These are phyloP conservation scores for Rhizophora apiculata DNA, from an alignment of 345 rosid species.

Conservation along the genomic window DNA sequence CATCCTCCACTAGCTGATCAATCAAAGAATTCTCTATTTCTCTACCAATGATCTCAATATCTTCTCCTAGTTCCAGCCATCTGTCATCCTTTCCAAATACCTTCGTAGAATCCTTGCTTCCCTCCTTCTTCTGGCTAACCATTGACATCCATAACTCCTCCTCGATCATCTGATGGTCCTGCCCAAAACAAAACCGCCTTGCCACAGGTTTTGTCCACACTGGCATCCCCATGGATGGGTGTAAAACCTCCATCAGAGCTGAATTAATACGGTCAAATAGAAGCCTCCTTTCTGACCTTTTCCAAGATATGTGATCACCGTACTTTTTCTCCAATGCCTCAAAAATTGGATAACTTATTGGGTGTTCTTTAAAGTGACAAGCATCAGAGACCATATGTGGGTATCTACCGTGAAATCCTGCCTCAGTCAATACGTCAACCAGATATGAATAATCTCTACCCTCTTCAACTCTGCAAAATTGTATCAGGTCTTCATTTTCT, in stretches of 20 bases:
- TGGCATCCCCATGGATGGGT: conserved; percentile 35
- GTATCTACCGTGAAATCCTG: conserved; percentile 37
- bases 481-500: conserved; percentile 29
- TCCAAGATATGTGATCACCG: conserved; percentile 58
- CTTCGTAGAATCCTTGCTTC: conserved; percentile 31
- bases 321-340: conserved; percentile 79
- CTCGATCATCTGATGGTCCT: conserved; percentile 33
- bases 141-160: conserved; percentile 55
- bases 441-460: conserved; percentile 62
- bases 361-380: conserved; percentile 30
- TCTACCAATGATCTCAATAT: conserved; percentile 49
- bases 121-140: conserved; percentile 41
- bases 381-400: conserved; percentile 14
- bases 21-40: conserved; percentile 67
- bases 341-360: conserved; percentile 43
- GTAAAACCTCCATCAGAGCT: conserved; percentile 44
- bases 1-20: conserved; percentile 61
- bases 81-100: conserved; percentile 45
- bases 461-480: conserved; percentile 34
- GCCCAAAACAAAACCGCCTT: conserved; percentile 34
- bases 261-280: conserved; percentile 64
- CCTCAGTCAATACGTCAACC: conserved; percentile 57
- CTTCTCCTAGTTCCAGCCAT: conserved; percentile 57
- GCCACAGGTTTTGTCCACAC: conserved; percentile 47
- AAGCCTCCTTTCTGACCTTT: conserved; percentile 66